Evolutionary conservation across 106 monocot genomes (phyloP).

Genomic region (Ottelia alismoides): DNA sequence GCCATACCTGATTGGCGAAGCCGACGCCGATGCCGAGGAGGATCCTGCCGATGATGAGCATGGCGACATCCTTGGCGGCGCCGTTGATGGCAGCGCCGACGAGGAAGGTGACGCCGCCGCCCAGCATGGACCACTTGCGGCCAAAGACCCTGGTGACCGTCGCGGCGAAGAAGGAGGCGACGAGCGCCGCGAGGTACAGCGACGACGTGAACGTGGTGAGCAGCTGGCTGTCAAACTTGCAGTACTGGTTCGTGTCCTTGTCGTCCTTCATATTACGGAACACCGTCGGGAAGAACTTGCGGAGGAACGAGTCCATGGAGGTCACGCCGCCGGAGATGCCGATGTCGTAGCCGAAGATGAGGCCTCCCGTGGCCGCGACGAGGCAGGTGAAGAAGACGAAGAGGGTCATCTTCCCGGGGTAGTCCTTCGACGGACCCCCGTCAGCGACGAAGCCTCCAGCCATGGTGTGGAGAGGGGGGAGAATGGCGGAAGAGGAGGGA

Average conservation of each 20-base stretch:
- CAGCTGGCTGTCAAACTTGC: constrained; percentile 28
- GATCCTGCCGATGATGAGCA: constrained; percentile 30
- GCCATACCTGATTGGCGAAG: constrained; percentile 26
- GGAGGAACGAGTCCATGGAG: neutral
- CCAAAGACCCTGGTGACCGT: constrained; percentile 18
- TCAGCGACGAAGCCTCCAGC: neutral
- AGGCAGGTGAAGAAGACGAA: neutral
- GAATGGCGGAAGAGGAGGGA: no score
- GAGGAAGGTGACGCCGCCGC: constrained; percentile 18
- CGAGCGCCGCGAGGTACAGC: constrained; percentile 24
- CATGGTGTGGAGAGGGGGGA: no score
- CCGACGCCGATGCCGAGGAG: constrained; percentile 22
- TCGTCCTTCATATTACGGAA: neutral
- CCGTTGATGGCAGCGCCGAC: constrained; percentile 22
- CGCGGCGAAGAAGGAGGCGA: constrained; percentile 26
- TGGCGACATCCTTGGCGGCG: constrained; percentile 16
- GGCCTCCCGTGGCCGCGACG: neutral
- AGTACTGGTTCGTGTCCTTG: constrained; percentile 14
- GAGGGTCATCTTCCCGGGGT: neutral
- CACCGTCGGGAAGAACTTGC: neutral
- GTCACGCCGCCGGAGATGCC: neutral
- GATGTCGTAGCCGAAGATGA: neutral
- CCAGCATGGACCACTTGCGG: constrained; percentile 20
- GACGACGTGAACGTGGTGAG: constrained; percentile 35
- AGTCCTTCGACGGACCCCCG: neutral